These are phyloP conservation scores for Parastagonospora nodorum DNA, from an alignment of 2,329 filamentous ascomycete species.

Conservation along the genomic window DNA sequence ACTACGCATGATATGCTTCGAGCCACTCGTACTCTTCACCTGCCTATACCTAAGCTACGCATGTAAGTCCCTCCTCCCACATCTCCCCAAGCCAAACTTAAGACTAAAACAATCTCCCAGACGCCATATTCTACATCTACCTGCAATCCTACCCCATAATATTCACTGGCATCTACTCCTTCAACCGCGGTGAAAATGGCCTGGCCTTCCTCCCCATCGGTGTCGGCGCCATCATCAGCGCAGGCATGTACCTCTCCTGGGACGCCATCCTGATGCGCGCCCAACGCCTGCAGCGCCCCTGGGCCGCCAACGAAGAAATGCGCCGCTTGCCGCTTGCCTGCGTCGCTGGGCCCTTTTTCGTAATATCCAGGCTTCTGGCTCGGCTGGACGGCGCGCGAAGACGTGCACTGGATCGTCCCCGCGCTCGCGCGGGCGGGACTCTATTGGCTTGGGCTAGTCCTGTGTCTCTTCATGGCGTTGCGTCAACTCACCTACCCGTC, in stretches of 20 bases:
- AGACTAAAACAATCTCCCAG: slow-evolving; percentile 13
- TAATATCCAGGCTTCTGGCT: slow-evolving; percentile 51
- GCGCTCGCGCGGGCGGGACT: slow-evolving; percentile 46
- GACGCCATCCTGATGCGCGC: slow-evolving; percentile 64
- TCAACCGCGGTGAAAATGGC: slow-evolving; percentile 68
- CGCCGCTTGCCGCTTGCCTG: slow-evolving; percentile 73
- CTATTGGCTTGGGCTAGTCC: slow-evolving; percentile 53
- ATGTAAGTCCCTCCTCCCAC: slow-evolving; percentile 52
- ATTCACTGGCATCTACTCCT: slow-evolving; percentile 66
- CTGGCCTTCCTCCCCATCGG: slow-evolving; percentile 73
- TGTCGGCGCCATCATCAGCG: slow-evolving; percentile 63
- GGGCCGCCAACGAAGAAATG: slow-evolving; percentile 68
- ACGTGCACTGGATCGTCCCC: slow-evolving; percentile 52
- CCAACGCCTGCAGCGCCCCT: slow-evolving; percentile 54
- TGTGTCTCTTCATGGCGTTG: slow-evolving; percentile 57
- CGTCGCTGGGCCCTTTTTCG: slow-evolving; percentile 67
- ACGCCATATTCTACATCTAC: slow-evolving; percentile 70
- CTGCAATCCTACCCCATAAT: slow-evolving; percentile 75
- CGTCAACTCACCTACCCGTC: slow-evolving; percentile 66
- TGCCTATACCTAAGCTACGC: slow-evolving; percentile 70
- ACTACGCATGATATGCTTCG: slow-evolving; percentile 72
- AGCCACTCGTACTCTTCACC: slow-evolving; percentile 73
- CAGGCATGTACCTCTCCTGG: slow-evolving; percentile 68
- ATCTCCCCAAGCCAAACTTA: background rate
- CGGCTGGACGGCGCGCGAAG: slow-evolving; percentile 47